Conservation (phyloP, 2,329 filamentous ascomycete genomes). For the Thyridium curvatum region DNA sequence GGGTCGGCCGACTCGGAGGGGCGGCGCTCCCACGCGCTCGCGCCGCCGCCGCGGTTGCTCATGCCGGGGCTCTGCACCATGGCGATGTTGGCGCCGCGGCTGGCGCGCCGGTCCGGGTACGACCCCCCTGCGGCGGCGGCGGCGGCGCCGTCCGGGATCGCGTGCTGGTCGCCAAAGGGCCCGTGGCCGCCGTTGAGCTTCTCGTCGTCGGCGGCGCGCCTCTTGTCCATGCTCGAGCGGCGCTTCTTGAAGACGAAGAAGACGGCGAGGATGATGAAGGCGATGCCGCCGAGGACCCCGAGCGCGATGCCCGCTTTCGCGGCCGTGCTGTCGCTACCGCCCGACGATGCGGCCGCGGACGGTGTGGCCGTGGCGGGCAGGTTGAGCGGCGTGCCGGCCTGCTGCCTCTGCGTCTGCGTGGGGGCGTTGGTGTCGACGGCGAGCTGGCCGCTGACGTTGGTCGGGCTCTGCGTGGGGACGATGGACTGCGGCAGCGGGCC, state of each 20-base stretch:
- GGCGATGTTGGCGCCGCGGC: slow-evolving; percentile 38
- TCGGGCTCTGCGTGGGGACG: too few species aligned
- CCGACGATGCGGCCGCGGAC: slow-evolving; percentile 8
- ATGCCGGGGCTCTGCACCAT: slow-evolving; percentile 20
- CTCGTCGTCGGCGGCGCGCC: slow-evolving; percentile 53
- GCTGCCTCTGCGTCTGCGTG: slow-evolving; percentile 9
- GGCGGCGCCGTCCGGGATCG: slow-evolving; percentile 10
- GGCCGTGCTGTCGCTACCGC: slow-evolving; percentile 28
- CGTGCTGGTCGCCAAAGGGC: slow-evolving; percentile 23
- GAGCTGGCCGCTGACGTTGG: neutral
- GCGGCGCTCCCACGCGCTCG: slow-evolving; percentile 40
- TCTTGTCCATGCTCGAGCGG: slow-evolving; percentile 58
- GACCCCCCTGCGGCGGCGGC: neutral
- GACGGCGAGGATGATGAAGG: slow-evolving; percentile 58
- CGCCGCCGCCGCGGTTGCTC: slow-evolving; percentile 21
- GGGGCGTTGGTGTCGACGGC: slow-evolving; percentile 6
- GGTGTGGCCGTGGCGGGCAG: slow-evolving; percentile 12
- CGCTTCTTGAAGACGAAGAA: slow-evolving; percentile 66
- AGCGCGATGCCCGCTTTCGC: slow-evolving; percentile 79
- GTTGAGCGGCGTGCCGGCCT: slow-evolving; percentile 10
- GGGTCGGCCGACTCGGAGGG: slow-evolving; percentile 41
- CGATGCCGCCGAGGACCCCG: slow-evolving; percentile 67
- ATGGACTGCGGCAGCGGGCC: too few species aligned
- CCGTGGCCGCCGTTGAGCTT: slow-evolving; percentile 48
- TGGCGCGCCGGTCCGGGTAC: slow-evolving; percentile 39